Conservation (phyloP, 1,284 basidiomycete species). For the Apiotrichum porosum region DNA sequence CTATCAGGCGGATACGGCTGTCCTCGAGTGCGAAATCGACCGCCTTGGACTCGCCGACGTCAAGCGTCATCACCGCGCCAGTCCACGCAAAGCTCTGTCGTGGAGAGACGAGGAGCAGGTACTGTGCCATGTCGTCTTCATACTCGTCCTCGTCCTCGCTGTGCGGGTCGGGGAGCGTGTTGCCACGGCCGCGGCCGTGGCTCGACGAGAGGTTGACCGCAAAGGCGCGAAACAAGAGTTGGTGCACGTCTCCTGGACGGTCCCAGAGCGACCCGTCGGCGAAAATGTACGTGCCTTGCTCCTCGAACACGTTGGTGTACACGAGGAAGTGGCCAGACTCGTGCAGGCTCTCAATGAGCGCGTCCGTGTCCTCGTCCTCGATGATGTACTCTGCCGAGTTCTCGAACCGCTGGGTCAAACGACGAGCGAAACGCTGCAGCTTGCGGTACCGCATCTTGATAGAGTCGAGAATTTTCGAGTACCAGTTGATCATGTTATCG, state of each 20-base stretch:
- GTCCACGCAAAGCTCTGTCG: conserved; percentile 89
- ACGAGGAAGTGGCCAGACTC: conserved; percentile 91
- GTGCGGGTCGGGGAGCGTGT: conserved; percentile 32
- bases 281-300: conserved; percentile 89
- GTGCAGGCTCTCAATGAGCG: conserved; percentile 74
- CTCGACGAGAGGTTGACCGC: conserved; percentile 35
- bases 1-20: conserved; percentile 74
- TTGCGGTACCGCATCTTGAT: conserved; percentile 90
- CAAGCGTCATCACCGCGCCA: conserved; percentile 68
- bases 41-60: conserved; percentile 53
- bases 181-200: conserved; percentile 53
- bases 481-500: conserved; percentile 81
- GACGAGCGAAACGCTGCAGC: conserved; percentile 82
- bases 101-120: conserved; percentile 83
- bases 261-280: conserved; percentile 79
- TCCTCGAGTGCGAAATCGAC: conserved; percentile 76
- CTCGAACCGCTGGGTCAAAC: conserved; percentile 78
- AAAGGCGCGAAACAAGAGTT: conserved; percentile 80
- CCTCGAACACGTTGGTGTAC: conserved; percentile 83
- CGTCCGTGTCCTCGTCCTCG: conserved; percentile 71
- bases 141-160: conserved; percentile 53
- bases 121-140: conserved; percentile 52
- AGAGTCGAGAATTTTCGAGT: conserved; percentile 87
- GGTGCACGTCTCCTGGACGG: conserved; percentile 72
- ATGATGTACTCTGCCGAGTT: conserved; percentile 93